A percentile compares a stretch with the other conserved stretches of the same genome.
Conservation (phyloP, 352 stramenopile species). For the Globisporangium nunn region DNA sequence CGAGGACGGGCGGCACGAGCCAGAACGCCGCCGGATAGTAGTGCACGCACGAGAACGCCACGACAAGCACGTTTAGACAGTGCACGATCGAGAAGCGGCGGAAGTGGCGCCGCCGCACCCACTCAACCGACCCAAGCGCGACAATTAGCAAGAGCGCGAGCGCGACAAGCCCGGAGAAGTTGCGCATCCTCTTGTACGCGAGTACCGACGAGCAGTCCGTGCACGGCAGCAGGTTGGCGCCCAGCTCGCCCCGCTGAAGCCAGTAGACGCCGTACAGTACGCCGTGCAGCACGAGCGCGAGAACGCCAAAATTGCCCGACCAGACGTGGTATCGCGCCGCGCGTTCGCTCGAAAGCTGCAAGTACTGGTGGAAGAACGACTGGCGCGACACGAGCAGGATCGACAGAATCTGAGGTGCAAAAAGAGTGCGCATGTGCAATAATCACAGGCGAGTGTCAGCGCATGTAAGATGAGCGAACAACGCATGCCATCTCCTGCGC, state of each 20-base stretch:
- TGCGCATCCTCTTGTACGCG: constrained; percentile 46
- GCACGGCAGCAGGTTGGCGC: constrained; percentile 52
- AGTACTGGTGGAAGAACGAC: constrained; percentile 61
- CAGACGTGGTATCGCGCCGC: constrained; percentile 56
- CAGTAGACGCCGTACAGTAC: constrained; percentile 49
- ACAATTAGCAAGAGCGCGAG: constrained; percentile 32
- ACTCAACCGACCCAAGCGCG: constrained; percentile 37
- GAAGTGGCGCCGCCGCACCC: constrained; percentile 44
- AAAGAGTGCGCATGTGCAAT: no score
- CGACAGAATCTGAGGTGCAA: constrained; percentile 39
- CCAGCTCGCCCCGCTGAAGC: constrained; percentile 40
- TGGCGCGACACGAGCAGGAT: constrained; percentile 49
- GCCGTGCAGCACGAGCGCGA: constrained; percentile 40
- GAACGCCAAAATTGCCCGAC: constrained; percentile 42
- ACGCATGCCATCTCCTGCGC: no score
- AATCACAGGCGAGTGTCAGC: no score
- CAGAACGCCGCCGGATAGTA: constrained; percentile 63
- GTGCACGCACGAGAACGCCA: constrained; percentile 46
- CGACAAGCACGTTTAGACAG: constrained; percentile 36
- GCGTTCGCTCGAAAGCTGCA: constrained; percentile 48
- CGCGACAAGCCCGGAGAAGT: constrained; percentile 57
- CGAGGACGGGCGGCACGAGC: constrained; percentile 39
- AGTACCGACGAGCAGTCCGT: constrained; percentile 28
- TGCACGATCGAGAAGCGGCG: constrained; percentile 49
- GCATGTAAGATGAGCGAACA: no score